Percentiles rank a stretch among this genome's conserved stretches.
phyloP scores from a whole-genome alignment of 2,329 filamentous ascomycete genomes.

The Penicillium sp. region DNA sequence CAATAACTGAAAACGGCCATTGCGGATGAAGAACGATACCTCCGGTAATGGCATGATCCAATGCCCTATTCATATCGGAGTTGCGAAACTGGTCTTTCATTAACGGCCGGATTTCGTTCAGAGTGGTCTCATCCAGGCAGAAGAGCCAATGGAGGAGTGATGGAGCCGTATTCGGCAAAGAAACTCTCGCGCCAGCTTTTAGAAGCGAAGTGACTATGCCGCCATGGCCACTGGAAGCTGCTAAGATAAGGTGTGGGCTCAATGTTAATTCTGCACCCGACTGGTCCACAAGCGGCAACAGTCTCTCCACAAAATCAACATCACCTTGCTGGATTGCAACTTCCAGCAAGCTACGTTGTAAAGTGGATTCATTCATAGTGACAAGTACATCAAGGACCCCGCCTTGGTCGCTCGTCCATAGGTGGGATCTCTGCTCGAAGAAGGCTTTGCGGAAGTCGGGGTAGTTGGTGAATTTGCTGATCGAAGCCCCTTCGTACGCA shows the following conservation, averaged over 20 bases:
- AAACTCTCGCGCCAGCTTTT: not conserved
- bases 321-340: constrained; percentile 11
- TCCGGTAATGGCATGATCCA: not conserved
- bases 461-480: constrained; percentile 3
- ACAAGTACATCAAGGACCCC: not conserved
- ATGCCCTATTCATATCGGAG: not conserved
- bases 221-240: constrained; percentile 6
- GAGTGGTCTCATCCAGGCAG: constrained; percentile 5
- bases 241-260: not conserved
- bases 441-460: not conserved
- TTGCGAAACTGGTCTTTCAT: not conserved
- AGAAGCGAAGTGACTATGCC: constrained; percentile 1
- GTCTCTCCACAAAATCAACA: constrained; percentile 1
- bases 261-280: not conserved
- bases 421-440: not conserved
- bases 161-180: not conserved
- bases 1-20: constrained; percentile 15
- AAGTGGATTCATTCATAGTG: not conserved
- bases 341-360: constrained; percentile 1
- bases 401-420: not conserved
- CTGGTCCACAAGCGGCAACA: not conserved
- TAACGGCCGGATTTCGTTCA: not conserved
- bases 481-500: not conserved
- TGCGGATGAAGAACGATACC: constrained; percentile 7
- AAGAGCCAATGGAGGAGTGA: constrained; percentile 16